Conservation (phyloP, 192 early-diverging fungal genomes). For the Coemansia sp. region DNA sequence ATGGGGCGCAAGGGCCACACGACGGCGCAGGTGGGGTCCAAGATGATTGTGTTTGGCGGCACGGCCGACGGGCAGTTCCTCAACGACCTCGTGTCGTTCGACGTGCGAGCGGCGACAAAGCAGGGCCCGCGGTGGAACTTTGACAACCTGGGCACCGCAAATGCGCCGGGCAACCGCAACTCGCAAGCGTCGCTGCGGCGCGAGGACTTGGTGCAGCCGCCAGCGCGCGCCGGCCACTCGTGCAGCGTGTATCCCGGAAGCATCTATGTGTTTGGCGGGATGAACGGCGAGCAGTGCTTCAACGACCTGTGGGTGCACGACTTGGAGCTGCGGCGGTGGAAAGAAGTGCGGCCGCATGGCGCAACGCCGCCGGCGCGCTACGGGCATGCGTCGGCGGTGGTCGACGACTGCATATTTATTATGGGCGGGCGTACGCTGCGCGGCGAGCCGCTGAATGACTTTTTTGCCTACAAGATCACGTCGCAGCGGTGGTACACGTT, state of each 20-base stretch:
- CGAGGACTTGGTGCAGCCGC: slow-evolving; percentile 21
- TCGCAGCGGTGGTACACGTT: slow-evolving; percentile 57
- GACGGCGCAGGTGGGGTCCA: slow-evolving; percentile 41
- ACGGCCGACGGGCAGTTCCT: slow-evolving; percentile 43
- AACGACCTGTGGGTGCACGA: slow-evolving; percentile 56
- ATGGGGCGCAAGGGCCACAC: slow-evolving; percentile 52
- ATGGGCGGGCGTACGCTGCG: slow-evolving; percentile 49
- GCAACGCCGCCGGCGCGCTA: slow-evolving; percentile 50
- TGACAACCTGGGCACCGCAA: slow-evolving; percentile 20
- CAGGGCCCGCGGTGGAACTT: slow-evolving; percentile 47
- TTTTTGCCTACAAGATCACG: slow-evolving; percentile 53
- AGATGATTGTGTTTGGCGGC: slow-evolving; percentile 52
- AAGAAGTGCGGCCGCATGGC: slow-evolving; percentile 42
- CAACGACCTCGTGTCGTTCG: slow-evolving; percentile 53
- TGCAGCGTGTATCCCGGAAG: slow-evolving; percentile 44
- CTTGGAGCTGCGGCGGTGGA: slow-evolving; percentile 35
- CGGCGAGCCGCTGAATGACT: slow-evolving; percentile 47
- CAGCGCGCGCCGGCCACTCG: slow-evolving; percentile 48
- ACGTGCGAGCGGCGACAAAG: slow-evolving; percentile 41
- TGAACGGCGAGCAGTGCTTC: slow-evolving; percentile 47
- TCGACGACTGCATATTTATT: slow-evolving; percentile 55
- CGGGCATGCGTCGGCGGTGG: slow-evolving; percentile 50
- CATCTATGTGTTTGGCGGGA: slow-evolving; percentile 55
- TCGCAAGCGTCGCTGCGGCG: slow-evolving; percentile 7
- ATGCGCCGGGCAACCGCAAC: slow-evolving; percentile 7